These are phyloP conservation scores for Psidium guajava DNA, from an alignment of 345 rosid genomes.

Conservation along the genomic window DNA sequence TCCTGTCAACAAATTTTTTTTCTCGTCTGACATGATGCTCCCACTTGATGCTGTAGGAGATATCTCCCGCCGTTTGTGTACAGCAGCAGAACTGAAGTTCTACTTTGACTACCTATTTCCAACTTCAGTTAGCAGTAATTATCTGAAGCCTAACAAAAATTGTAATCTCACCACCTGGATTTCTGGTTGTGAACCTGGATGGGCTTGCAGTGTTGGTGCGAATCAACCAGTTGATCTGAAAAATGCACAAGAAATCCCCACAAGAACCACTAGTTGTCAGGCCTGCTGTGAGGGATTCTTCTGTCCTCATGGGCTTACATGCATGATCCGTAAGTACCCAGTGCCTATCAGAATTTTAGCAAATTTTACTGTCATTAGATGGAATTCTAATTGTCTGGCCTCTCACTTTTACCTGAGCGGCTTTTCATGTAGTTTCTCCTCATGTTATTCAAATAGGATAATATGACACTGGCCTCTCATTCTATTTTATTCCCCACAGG, in stretches of 20 bases:
- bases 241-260: conserved; percentile 46
- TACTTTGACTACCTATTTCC: conserved; percentile 47
- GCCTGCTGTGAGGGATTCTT: conserved; percentile 91
- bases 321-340: conserved; percentile 88
- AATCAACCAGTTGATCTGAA: conserved; percentile 34
- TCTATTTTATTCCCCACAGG: background rate
- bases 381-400: background rate
- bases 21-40: background rate
- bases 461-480: background rate
- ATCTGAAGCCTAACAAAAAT: conserved; percentile 55
- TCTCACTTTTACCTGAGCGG: background rate
- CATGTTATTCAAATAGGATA: background rate
- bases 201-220: conserved; percentile 57
- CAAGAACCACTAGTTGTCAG: conserved; percentile 48
- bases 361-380: background rate
- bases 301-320: conserved; percentile 86
- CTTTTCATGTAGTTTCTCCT: background rate
- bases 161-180: conserved; percentile 87
- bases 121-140: conserved; percentile 11
- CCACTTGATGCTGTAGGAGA: conserved; percentile 33
- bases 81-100: conserved; percentile 69
- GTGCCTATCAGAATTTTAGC: background rate
- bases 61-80: conserved; percentile 40
- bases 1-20: background rate
- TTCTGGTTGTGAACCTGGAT: conserved; percentile 95